Percentiles rank a stretch among this genome's conserved stretches.
Evolutionary conservation across 352 stramenopile species (phyloP).

Genomic region (Globisporangium cylindrosporum): DNA sequence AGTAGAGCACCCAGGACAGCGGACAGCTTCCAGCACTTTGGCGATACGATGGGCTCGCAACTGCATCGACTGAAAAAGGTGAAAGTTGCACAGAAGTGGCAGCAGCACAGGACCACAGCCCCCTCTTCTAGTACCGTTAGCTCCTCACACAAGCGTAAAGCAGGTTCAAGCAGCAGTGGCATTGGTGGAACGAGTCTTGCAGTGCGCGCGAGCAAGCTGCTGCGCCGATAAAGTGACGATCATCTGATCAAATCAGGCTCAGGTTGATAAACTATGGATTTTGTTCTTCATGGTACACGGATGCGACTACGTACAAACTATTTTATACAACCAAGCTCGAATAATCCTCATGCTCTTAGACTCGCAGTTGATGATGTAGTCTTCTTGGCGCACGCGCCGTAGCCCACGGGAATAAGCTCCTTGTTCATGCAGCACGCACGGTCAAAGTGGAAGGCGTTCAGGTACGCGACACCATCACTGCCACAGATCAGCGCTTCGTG

Average conservation of each 20-base stretch:
- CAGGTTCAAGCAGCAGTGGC: no score
- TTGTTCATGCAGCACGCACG: background rate
- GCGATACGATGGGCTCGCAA: conserved; percentile 46
- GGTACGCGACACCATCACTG: conserved; percentile 3
- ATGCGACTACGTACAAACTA: no score
- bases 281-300: no score
- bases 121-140: background rate
- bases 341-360: no score
- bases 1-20: background rate
- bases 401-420: background rate
- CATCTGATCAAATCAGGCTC: background rate
- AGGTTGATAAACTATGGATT: background rate
- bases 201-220: conserved; percentile 9
- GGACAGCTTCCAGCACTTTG: conserved; percentile 61
- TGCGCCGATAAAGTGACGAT: background rate
- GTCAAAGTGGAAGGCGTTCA: background rate
- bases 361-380: no score
- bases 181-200: background rate
- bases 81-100: conserved; percentile 11
- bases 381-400: background rate
- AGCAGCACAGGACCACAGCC: background rate
- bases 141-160: background rate
- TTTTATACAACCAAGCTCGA: no score
- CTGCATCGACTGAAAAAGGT: conserved; percentile 46
- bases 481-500: background rate